These are phyloP conservation scores for Drosera capensis DNA, from an alignment of 148 eudicot species.

Conservation along the genomic window DNA sequence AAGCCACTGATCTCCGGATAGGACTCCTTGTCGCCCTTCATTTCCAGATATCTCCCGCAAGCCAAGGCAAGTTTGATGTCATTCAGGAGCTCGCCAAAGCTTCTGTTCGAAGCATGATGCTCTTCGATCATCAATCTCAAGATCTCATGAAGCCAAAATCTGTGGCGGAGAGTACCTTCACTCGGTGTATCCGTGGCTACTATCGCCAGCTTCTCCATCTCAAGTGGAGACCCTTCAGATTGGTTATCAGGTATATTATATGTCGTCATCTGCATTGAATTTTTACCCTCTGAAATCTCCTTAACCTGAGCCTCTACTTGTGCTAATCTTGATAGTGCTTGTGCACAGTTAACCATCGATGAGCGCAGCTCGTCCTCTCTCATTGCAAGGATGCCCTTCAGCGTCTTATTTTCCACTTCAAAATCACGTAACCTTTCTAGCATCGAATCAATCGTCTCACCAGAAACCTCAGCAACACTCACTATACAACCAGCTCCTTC, in stretches of 20 bases:
- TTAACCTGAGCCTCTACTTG: constrained; percentile 27
- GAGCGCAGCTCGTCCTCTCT: constrained; percentile 37
- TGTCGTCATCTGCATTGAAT: constrained; percentile 15
- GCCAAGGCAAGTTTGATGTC: constrained; percentile 36
- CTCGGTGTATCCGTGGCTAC: background rate
- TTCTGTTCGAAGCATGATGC: constrained; percentile 35
- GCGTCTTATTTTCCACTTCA: constrained; percentile 51
- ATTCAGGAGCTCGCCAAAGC: constrained; percentile 41
- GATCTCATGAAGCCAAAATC: constrained; percentile 46
- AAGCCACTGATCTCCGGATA: constrained; percentile 32
- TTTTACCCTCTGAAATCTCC: constrained; percentile 16
- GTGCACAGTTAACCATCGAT: constrained; percentile 20
- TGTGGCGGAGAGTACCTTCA: constrained; percentile 1
- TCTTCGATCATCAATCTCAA: constrained; percentile 45
- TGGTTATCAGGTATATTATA: constrained; percentile 3
- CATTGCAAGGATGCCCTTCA: constrained; percentile 30
- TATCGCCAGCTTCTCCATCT: constrained; percentile 1
- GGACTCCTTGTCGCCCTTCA: constrained; percentile 9
- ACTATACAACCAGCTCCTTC: constrained; percentile 2
- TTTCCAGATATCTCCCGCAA: constrained; percentile 3
- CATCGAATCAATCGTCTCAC: constrained; percentile 22
- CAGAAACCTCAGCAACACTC: constrained; percentile 3
- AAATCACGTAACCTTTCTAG: constrained; percentile 26
- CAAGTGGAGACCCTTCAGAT: constrained; percentile 4
- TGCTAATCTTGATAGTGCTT: constrained; percentile 24